Percentiles rank a stretch among this genome's conserved stretches.
Conservation (phyloP, 352 stramenopile species). For the Blastocystis sp. region DNA sequence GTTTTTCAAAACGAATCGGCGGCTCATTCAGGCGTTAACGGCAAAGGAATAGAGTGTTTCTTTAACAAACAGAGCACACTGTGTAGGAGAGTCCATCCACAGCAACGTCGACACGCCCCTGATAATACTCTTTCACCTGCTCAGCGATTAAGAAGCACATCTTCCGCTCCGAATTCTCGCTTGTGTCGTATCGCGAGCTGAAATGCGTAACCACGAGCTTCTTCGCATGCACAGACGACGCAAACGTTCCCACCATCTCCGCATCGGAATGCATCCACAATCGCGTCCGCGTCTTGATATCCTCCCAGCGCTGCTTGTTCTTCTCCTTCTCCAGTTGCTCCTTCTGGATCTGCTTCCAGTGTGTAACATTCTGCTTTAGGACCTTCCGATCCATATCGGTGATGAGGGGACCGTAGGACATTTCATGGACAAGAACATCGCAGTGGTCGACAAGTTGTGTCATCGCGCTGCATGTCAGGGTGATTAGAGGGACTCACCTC, state of each 20-base stretch:
- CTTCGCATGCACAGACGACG: constrained; percentile 76
- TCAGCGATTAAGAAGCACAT: background rate
- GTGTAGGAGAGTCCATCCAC: background rate
- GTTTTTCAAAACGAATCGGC: constrained; percentile 65
- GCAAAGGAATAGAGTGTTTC: constrained; percentile 1
- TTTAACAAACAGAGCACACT: background rate
- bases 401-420: constrained; percentile 27
- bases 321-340: background rate
- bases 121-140: background rate
- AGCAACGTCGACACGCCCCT: background rate
- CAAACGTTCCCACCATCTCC: constrained; percentile 80
- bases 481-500: background rate
- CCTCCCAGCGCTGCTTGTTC: constrained; percentile 62
- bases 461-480: background rate
- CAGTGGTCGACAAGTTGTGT: background rate
- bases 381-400: background rate
- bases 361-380: background rate
- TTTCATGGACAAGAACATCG: constrained; percentile 70
- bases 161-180: background rate
- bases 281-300: constrained; percentile 75
- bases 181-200: constrained; percentile 74
- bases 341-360: background rate
- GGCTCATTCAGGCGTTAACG: constrained; percentile 42
- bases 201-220: constrained; percentile 83
- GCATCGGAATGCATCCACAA: constrained; percentile 82